phyloP scores from a whole-genome alignment of 176 grass and related monocot genomes.

The Triticum monococcum region DNA sequence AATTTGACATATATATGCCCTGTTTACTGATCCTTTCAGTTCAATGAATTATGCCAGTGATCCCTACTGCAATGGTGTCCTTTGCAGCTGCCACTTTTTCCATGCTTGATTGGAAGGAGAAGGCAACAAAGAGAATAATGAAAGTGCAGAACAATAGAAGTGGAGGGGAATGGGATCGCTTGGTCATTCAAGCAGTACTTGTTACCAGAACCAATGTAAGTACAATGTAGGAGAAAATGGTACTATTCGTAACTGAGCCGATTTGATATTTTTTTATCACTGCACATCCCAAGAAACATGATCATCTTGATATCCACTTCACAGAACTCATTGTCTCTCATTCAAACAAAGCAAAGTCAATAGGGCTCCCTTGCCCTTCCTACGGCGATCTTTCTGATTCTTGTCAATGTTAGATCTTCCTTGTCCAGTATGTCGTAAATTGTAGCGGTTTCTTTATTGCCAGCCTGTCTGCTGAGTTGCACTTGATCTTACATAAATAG shows the following conservation, averaged over 20 bases:
- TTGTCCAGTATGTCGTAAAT: not conserved
- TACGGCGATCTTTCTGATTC: not conserved
- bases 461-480: not conserved
- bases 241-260: not conserved
- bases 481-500: not conserved
- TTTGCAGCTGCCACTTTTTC: slow-evolving; percentile 21
- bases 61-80: not conserved
- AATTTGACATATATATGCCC: not conserved
- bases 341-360: not conserved
- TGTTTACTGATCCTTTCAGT: not conserved
- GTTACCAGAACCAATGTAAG: not conserved
- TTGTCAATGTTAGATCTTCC: not conserved
- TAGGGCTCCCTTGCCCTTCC: not conserved
- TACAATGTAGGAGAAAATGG: slow-evolving; percentile 8
- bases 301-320: not conserved
- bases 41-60: not conserved
- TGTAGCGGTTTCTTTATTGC: not conserved
- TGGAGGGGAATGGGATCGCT: not conserved
- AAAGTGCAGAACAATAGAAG: slow-evolving; percentile 4
- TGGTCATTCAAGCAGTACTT: not conserved
- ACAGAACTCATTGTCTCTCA: not conserved
- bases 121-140: not conserved
- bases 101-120: slow-evolving; percentile 18
- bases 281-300: not conserved
- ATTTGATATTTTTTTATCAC: not conserved